Percentiles rank a stretch among this genome's conserved stretches.
Conservation (phyloP, 2,329 filamentous ascomycete genomes). For the Boeremia lycopersici region DNA sequence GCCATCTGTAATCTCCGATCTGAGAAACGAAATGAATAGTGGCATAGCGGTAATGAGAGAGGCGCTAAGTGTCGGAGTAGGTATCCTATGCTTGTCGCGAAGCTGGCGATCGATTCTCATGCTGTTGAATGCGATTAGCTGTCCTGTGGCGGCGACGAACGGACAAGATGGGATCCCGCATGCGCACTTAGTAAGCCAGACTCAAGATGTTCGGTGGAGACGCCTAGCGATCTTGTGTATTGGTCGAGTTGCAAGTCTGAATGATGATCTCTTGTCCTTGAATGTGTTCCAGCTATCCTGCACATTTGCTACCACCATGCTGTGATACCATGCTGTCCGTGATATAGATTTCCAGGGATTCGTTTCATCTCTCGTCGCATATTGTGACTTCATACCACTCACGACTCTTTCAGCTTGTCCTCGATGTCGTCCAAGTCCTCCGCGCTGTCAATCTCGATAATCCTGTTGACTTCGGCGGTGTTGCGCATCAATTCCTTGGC, state of each 20-base stretch:
- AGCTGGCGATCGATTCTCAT: not conserved
- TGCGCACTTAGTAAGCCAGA: not conserved
- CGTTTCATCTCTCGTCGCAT: not conserved
- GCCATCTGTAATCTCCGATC: too few relatives aligned
- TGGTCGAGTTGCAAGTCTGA: not conserved
- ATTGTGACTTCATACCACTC: not conserved
- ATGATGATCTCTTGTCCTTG: not conserved
- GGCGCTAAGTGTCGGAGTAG: not conserved
- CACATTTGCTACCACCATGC: not conserved
- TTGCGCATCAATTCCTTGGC: slow-evolving; percentile 96
- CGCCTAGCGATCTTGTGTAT: not conserved
- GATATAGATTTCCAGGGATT: not conserved
- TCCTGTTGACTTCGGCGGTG: slow-evolving; percentile 84
- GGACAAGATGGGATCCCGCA: not conserved
- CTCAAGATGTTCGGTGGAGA: not conserved
- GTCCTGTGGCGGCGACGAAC: not conserved
- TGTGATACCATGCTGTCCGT: not conserved
- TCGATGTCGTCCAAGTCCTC: slow-evolving; percentile 87
- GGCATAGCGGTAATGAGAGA: not conserved
- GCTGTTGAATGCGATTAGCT: not conserved
- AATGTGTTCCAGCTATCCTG: not conserved
- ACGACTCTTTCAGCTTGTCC: slow-evolving; percentile 59
- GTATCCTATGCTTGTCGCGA: not conserved
- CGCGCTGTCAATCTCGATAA: slow-evolving; percentile 81
- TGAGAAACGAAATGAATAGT: not conserved